A percentile compares a stretch with the other conserved stretches of the same genome.
Evolutionary conservation across 345 rosid genomes (phyloP).

Genomic region (Eucalyptus sp.): DNA sequence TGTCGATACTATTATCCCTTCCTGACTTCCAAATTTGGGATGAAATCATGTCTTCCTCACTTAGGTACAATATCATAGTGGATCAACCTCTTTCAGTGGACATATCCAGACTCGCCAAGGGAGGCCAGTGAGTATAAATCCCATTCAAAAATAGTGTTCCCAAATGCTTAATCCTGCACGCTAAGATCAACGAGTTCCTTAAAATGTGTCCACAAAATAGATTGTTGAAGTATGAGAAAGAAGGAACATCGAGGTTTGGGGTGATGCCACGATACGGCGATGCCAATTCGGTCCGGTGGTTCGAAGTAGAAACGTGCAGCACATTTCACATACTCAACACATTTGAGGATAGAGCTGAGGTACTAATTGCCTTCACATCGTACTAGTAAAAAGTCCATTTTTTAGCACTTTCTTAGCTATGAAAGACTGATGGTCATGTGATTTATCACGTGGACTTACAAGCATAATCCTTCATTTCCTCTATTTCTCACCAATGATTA

Average conservation of each 20-base stretch:
- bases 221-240: conserved; percentile 15
- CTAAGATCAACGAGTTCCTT: neutral
- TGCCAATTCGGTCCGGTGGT: conserved; percentile 26
- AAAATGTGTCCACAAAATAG: neutral
- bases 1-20: neutral
- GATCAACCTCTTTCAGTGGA: neutral
- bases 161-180: neutral
- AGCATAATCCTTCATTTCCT: neutral
- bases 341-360: conserved; percentile 38
- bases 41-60: neutral
- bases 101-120: neutral
- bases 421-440: neutral
- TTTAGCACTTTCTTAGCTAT: neutral
- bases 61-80: neutral
- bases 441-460: neutral
- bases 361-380: neutral
- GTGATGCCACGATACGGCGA: conserved; percentile 42
- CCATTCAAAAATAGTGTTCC: neutral
- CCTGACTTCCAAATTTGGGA: neutral
- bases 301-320: conserved; percentile 23
- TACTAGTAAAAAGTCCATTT: neutral
- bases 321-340: conserved; percentile 32
- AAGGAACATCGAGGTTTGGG: conserved; percentile 28
- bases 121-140: neutral
- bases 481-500: neutral